Conservation (phyloP, 768 basidiomycete genomes). For the Naganishia onofrii region DNA sequence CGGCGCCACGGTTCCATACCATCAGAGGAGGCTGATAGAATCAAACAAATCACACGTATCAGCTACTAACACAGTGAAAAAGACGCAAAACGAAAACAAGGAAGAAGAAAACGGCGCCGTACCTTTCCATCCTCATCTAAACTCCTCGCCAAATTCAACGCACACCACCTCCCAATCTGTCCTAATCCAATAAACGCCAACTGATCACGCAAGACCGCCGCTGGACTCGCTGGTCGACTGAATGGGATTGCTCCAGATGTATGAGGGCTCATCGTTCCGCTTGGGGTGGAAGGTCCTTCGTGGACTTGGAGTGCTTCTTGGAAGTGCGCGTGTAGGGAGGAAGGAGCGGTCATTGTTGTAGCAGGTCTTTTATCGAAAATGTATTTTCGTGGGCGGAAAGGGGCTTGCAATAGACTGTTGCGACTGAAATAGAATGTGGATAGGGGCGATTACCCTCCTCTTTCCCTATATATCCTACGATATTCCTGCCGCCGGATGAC, state of each 20-base stretch:
- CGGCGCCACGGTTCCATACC: slow-evolving; percentile 70
- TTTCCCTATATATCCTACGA: no score
- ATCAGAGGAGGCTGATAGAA: slow-evolving; percentile 59
- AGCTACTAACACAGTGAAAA: neutral
- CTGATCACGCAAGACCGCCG: slow-evolving; percentile 41
- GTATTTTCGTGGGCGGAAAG: neutral
- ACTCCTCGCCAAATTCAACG: slow-evolving; percentile 69
- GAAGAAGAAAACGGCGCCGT: no score
- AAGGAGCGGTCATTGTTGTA: slow-evolving; percentile 11
- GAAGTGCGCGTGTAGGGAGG: slow-evolving; percentile 24
- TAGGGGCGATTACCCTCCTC: no score
- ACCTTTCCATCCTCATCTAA: slow-evolving; percentile 35
- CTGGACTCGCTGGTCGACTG: slow-evolving; percentile 46
- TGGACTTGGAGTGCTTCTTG: slow-evolving; percentile 13
- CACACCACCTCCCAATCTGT: slow-evolving; percentile 59
- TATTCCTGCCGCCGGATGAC: no score
- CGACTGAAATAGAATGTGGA: no score
- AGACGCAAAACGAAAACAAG: neutral
- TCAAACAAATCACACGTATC: slow-evolving; percentile 52
- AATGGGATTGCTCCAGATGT: slow-evolving; percentile 40
- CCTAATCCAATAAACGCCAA: slow-evolving; percentile 23
- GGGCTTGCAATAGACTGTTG: no score
- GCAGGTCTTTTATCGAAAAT: no score
- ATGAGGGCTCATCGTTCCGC: slow-evolving; percentile 21
- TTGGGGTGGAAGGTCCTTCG: neutral